phyloP scores from a whole-genome alignment of 2,329 filamentous ascomycete species.

The Capronia epimyces region DNA sequence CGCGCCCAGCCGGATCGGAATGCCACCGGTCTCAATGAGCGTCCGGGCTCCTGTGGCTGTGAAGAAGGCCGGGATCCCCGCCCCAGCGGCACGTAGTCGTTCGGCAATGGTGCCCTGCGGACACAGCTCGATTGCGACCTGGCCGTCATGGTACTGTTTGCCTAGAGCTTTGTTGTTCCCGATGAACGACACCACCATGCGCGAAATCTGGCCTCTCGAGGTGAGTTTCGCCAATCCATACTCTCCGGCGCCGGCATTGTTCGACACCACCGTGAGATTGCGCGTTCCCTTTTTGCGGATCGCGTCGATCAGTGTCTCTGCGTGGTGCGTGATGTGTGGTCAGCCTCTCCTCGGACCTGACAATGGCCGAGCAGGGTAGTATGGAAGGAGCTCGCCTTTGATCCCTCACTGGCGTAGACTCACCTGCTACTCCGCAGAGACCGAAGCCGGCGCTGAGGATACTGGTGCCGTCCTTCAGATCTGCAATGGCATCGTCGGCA shows the following conservation, averaged over 20 bases:
- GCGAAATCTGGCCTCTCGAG: slow-evolving; percentile 63
- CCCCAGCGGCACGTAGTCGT: slow-evolving; percentile 78
- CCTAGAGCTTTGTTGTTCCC: slow-evolving; percentile 85
- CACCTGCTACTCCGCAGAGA: slow-evolving; percentile 69
- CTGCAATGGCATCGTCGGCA: slow-evolving; percentile 64
- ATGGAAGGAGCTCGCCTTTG: too few species aligned
- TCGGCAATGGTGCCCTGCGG: slow-evolving; percentile 90
- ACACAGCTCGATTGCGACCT: slow-evolving; percentile 84
- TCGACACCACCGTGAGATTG: slow-evolving; percentile 68
- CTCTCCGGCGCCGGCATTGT: slow-evolving; percentile 68
- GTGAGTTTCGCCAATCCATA: slow-evolving; percentile 66
- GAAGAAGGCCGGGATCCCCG: slow-evolving; percentile 84
- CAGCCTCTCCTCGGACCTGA: too few species aligned
- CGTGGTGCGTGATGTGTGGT: slow-evolving; percentile 14
- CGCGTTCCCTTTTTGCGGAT: slow-evolving; percentile 56
- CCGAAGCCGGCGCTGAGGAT: slow-evolving; percentile 75
- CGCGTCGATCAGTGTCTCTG: slow-evolving; percentile 66
- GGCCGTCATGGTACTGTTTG: slow-evolving; percentile 78
- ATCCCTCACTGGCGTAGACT: too few species aligned
- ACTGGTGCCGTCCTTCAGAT: slow-evolving; percentile 63
- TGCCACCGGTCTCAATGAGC: slow-evolving; percentile 41
- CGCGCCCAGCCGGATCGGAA: slow-evolving; percentile 66
- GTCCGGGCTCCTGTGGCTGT: slow-evolving; percentile 66
- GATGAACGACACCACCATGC: slow-evolving; percentile 69
- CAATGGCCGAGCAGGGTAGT: too few species aligned